A percentile compares a stretch with the other conserved stretches of the same genome.
Evolutionary conservation across 2,329 filamentous ascomycete species (phyloP).

Genomic region (Trichothecium sympodiale): DNA sequence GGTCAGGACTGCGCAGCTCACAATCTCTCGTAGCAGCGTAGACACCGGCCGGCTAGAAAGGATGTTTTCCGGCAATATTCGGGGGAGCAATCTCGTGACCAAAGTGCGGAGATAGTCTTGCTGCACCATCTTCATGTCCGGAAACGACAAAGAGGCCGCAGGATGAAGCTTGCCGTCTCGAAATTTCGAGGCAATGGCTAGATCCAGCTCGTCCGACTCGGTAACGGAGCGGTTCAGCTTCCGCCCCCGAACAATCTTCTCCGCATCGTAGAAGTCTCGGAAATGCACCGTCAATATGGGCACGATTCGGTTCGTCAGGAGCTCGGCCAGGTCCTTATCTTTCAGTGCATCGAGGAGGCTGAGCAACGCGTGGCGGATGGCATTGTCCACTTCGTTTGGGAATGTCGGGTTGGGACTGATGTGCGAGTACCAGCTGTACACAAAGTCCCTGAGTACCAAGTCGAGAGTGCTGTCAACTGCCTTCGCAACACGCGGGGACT

Average conservation of each 20-base stretch:
- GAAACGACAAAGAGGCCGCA: constrained; percentile 71
- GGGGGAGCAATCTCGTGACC: constrained; percentile 61
- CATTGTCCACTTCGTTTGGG: constrained; percentile 73
- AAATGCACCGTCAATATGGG: constrained; percentile 84
- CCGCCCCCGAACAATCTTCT: constrained; percentile 73
- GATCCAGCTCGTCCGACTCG: constrained; percentile 89
- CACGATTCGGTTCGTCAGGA: constrained; percentile 70
- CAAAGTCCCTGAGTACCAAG: constrained; percentile 70
- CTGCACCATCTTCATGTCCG: constrained; percentile 74
- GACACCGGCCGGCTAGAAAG: constrained; percentile 71
- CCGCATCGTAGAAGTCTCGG: constrained; percentile 82
- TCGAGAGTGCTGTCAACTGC: constrained; percentile 71
- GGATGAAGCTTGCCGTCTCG: constrained; percentile 79
- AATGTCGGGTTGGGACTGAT: constrained; percentile 78
- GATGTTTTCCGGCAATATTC: constrained; percentile 61
- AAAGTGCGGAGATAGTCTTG: constrained; percentile 78
- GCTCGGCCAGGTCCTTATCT: constrained; percentile 71
- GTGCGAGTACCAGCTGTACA: constrained; percentile 76
- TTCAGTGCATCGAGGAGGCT: constrained; percentile 62
- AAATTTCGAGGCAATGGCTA: constrained; percentile 93
- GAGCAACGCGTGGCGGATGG: constrained; percentile 61
- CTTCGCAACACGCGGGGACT: constrained; percentile 66
- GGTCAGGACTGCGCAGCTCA: constrained; percentile 82
- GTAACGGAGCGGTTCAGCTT: constrained; percentile 84
- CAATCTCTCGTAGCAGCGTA: constrained; percentile 75